Evolutionary conservation across 2,329 filamentous ascomycete genomes (phyloP).

Genomic region (Grosmannia penicillata): DNA sequence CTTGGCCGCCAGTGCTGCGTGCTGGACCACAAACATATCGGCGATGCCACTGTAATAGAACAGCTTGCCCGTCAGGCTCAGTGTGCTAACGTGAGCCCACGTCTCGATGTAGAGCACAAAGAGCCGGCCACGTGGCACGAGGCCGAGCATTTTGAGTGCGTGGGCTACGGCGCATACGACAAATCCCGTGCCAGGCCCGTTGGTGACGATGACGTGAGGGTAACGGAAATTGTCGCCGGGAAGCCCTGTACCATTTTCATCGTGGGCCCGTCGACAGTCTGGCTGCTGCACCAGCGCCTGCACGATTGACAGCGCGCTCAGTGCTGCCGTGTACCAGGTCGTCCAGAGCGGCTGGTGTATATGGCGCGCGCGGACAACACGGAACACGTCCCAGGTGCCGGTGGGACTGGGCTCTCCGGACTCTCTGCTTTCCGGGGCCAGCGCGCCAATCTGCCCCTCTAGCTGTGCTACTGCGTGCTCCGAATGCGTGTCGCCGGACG

Average conservation of each 20-base stretch:
- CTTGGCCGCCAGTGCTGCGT: constrained; percentile 43
- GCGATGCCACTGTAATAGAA: constrained; percentile 49
- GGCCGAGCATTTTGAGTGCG: constrained; percentile 28
- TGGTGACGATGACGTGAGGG: constrained; percentile 68
- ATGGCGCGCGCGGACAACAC: constrained; percentile 59
- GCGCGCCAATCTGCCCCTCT: constrained; percentile 30
- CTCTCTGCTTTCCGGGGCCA: constrained; percentile 11
- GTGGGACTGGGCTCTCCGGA: constrained; percentile 10
- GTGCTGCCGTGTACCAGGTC: constrained; percentile 52
- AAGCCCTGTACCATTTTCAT: too few relatives aligned
- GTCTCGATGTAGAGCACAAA: constrained; percentile 79
- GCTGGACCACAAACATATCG: constrained; percentile 74
- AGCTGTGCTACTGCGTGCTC: constrained; percentile 48
- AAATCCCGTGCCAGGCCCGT: constrained; percentile 79
- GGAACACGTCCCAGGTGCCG: constrained; percentile 47
- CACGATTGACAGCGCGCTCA: constrained; percentile 33
- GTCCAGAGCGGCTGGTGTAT: constrained; percentile 72
- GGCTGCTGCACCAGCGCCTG: constrained; percentile 17
- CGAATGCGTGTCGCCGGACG: constrained; percentile 62
- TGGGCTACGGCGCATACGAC: constrained; percentile 46
- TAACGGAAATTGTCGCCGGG: constrained; percentile 20
- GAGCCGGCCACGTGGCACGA: constrained; percentile 39
- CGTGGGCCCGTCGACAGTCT: constrained; percentile 8
- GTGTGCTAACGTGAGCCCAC: constrained; percentile 68
- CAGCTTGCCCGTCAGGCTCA: constrained; percentile 76